Conservation (phyloP, 192 early-diverging fungal genomes). For the Dissophora ornata region DNA sequence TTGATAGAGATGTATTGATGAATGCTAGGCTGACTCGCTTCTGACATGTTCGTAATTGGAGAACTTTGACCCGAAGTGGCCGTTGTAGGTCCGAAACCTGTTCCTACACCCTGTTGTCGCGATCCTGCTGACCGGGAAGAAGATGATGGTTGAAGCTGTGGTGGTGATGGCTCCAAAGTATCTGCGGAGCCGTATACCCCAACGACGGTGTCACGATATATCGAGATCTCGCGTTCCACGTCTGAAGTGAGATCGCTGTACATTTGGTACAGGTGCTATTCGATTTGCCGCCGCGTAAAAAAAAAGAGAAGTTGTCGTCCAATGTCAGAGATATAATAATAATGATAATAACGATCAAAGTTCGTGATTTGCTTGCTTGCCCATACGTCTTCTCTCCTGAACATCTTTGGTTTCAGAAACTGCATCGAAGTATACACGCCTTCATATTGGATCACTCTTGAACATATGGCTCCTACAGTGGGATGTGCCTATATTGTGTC, state of each 20-base stretch:
- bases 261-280: constrained; percentile 47
- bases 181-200: neutral
- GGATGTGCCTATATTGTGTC: constrained; percentile 33
- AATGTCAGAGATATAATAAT: too few species aligned
- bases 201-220: constrained; percentile 15
- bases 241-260: constrained; percentile 32
- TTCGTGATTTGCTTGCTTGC: neutral
- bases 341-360: too few species aligned
- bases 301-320: too few species aligned
- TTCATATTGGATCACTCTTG: constrained; percentile 39
- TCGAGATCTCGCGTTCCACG: constrained; percentile 25
- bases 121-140: neutral
- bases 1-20: constrained; percentile 12
- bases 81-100: neutral
- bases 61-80: constrained; percentile 25
- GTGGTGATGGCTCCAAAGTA: neutral
- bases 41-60: constrained; percentile 15
- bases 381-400: constrained; percentile 46
- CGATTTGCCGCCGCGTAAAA: too few species aligned
- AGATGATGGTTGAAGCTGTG: too few species aligned
- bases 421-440: constrained; percentile 44
- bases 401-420: constrained; percentile 45
- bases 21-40: constrained; percentile 13
- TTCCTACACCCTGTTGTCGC: too few species aligned
- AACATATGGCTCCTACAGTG: constrained; percentile 38